A percentile compares a stretch with the other conserved stretches of the same genome.
Conservation (phyloP, 495 filamentous ascomycete genomes). For the Penicillium nucicola region DNA sequence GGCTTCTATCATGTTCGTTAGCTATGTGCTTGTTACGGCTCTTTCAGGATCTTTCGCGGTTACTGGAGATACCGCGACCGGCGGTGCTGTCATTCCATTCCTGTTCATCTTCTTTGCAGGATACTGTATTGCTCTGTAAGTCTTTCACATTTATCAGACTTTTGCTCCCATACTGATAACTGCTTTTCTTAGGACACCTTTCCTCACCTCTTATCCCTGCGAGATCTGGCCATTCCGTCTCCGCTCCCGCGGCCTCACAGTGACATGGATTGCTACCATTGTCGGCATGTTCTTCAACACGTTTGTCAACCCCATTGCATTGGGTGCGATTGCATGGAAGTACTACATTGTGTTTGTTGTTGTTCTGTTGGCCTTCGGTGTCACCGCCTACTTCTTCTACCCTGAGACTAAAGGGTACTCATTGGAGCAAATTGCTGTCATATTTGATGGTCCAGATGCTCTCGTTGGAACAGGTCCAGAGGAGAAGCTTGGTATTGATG, state of each 20-base stretch:
- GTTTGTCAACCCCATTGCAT: slow-evolving; percentile 57
- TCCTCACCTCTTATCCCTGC: slow-evolving; percentile 59
- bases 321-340: slow-evolving; percentile 54
- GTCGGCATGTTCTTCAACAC: slow-evolving; percentile 51
- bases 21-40: slow-evolving; percentile 53
- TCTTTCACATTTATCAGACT: too few relatives aligned
- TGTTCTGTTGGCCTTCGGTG: slow-evolving; percentile 47
- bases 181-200: slow-evolving; percentile 41
- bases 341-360: slow-evolving; percentile 60
- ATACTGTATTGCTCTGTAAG: slow-evolving; percentile 56
- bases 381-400: slow-evolving; percentile 60
- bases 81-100: slow-evolving; percentile 55
- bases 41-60: slow-evolving; percentile 50
- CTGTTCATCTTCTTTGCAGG: slow-evolving; percentile 57
- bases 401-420: slow-evolving; percentile 63
- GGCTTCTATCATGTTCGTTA: too few relatives aligned
- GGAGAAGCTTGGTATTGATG: too few relatives aligned
- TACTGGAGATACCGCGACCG: slow-evolving; percentile 27
- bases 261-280: slow-evolving; percentile 56
- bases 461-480: too few relatives aligned
- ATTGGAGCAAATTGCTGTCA: slow-evolving; percentile 64
- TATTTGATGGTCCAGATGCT: too few relatives aligned
- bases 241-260: slow-evolving; percentile 63
- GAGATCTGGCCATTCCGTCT: slow-evolving; percentile 66
- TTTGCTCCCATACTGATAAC: too few relatives aligned